phyloP scores from a whole-genome alignment of 1,284 basidiomycete genomes.

The Moesziomyces parantarcticus region DNA sequence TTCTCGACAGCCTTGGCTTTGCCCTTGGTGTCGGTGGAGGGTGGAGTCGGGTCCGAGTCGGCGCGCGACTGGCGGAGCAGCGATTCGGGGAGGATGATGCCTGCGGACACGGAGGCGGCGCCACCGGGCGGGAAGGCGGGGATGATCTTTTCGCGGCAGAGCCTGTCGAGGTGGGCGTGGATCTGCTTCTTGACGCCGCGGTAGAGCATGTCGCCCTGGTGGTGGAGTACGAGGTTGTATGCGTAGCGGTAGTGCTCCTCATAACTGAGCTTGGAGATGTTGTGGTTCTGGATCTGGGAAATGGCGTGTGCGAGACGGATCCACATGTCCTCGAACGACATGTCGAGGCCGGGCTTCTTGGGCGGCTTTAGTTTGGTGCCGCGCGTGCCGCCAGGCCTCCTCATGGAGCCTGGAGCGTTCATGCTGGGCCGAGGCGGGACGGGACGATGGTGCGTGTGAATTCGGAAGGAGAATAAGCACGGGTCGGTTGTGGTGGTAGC shows the following conservation, averaged over 20 bases:
- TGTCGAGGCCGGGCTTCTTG: conserved; percentile 58
- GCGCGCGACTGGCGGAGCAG: conserved; percentile 29
- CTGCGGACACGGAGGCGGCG: conserved; percentile 60
- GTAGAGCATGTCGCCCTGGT: conserved; percentile 85
- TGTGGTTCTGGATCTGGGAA: conserved; percentile 93
- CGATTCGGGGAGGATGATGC: conserved; percentile 71
- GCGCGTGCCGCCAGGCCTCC: conserved; percentile 38
- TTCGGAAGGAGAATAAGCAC: too few species aligned
- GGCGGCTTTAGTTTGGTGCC: conserved; percentile 50
- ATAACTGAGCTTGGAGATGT: conserved; percentile 90
- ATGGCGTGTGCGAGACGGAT: conserved; percentile 82
- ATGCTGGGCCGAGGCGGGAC: conserved; percentile 9
- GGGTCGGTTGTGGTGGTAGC: too few species aligned
- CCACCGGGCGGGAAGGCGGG: conserved; percentile 80
- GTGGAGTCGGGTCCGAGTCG: conserved; percentile 4
- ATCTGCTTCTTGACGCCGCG: conserved; percentile 85
- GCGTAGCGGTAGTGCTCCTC: conserved; percentile 84
- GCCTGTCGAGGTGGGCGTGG: conserved; percentile 81
- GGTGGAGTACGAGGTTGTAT: conserved; percentile 71
- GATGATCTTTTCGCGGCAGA: conserved; percentile 81
- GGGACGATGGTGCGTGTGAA: not conserved
- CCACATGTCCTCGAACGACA: conserved; percentile 72
- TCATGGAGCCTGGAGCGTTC: conserved; percentile 49
- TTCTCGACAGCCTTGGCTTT: conserved; percentile 36
- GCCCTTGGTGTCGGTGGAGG: conserved; percentile 45